phyloP scores from a whole-genome alignment of 1,284 basidiomycete species.

The Neotropicomus parvogracilis region DNA sequence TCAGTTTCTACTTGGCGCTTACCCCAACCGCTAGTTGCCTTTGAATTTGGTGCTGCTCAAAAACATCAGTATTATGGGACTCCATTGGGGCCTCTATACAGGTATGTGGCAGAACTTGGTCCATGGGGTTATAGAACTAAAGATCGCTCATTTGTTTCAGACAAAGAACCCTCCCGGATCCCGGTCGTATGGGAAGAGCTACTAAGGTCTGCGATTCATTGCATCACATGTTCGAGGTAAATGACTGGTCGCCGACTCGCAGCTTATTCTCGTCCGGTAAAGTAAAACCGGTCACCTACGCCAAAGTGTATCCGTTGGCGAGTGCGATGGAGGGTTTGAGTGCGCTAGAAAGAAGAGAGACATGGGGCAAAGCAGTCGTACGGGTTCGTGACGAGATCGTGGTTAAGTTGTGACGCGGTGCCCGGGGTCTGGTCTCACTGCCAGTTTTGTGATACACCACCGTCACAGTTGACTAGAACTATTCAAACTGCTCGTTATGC shows the following conservation, averaged over 20 bases:
- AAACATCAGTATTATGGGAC: constrained; percentile 77
- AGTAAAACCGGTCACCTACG: constrained; percentile 72
- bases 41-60: constrained; percentile 88
- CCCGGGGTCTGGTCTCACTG: constrained; percentile 25
- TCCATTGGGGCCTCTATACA: constrained; percentile 83
- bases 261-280: constrained; percentile 69
- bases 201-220: constrained; percentile 48
- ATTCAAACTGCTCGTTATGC: constrained; percentile 26
- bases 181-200: constrained; percentile 73
- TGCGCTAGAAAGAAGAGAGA: constrained; percentile 75
- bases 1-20: background rate
- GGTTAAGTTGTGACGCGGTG: constrained; percentile 35
- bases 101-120: constrained; percentile 42
- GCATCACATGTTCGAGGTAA: background rate
- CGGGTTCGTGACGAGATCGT: constrained; percentile 49
- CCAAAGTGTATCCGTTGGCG: constrained; percentile 64
- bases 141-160: constrained; percentile 36
- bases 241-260: background rate
- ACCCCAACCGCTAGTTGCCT: constrained; percentile 53
- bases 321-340: constrained; percentile 62
- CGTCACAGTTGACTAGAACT: no score
- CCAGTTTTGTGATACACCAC: no score
- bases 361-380: constrained; percentile 90
- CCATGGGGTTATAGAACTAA: background rate
- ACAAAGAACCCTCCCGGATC: constrained; percentile 64